Evolutionary conservation across 169 alveolate species (phyloP).

Genomic region (Plasmodium reichenowi): DNA sequence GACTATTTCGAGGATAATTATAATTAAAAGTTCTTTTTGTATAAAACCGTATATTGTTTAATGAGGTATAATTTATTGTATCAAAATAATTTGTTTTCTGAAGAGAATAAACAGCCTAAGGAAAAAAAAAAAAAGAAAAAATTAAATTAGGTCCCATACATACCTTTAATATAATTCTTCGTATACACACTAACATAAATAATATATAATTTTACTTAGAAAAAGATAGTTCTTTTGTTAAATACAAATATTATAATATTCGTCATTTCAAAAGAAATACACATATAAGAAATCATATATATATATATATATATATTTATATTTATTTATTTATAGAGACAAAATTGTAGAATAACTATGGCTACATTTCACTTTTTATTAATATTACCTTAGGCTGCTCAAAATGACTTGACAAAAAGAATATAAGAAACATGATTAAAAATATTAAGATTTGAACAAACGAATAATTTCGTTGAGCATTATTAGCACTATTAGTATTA

Average conservation of each 20-base stretch:
- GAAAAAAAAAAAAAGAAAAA: conserved; percentile 13
- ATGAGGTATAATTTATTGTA: conserved; percentile 64
- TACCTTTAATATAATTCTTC: not conserved
- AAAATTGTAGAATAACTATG: too few relatives aligned
- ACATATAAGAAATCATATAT: not conserved
- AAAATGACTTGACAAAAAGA: conserved; percentile 73
- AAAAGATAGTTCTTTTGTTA: too few relatives aligned
- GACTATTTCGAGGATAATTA: conserved; percentile 69
- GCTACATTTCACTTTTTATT: not conserved
- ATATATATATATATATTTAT: not conserved
- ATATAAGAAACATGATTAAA: conserved; percentile 65
- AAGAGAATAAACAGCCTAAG: conserved; percentile 72
- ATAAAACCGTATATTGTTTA: conserved; percentile 70
- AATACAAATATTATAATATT: too few relatives aligned
- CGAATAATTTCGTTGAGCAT: conserved; percentile 43
- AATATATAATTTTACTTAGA: too few relatives aligned
- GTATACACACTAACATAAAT: not conserved
- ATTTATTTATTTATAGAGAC: not conserved
- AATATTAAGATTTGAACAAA: conserved; percentile 47
- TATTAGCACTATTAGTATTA: conserved; percentile 13
- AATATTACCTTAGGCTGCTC: conserved; percentile 70
- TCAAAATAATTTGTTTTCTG: conserved; percentile 68
- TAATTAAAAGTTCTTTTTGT: conserved; percentile 71
- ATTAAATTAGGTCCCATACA: not conserved
- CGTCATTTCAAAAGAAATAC: not conserved